Base-by-base conservation (phyloP, 345 rosid species). In the Linum tenue region DNA sequence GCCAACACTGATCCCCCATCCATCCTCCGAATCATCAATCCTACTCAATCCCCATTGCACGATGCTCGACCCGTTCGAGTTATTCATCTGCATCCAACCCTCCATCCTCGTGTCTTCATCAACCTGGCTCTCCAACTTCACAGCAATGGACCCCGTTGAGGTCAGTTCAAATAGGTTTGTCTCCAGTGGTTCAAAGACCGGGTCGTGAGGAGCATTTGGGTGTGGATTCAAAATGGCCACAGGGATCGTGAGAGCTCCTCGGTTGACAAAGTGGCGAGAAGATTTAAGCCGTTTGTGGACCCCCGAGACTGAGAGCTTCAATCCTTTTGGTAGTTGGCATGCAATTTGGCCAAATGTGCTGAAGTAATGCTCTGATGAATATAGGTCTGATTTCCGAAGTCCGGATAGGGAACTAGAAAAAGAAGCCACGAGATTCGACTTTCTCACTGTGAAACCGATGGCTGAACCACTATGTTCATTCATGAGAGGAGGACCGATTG, bases 41-140 rank as follows among this genome's bases (percentile, higher is more conserved):
- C 83, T 56, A 61, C 68, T 82, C 22, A 84, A 68, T 7, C 82
- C 87, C 96, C 96, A 92, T 44, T 80, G 78, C 2, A 89, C 11
- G 8, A 68, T 72, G 71, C 72, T 79, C 53, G 70, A 68, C 31
- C 31, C 31, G 67, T 77, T 74, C 1, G 81, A 74, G 31, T 76
- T 79, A 66, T 84, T 77, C 82, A 84, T 73, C 81, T 92, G 91
- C 63, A 88, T 62, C 98, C 98, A 90, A 69, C 87, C 87, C 3
- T 81, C 83, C 50, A 92, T 42, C 71, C 70, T 88, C 0, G 86
- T 79, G 44, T 41, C 64, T 74, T 84, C 96, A 37, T 85, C 89
- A 56, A 90, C 66, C 69, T 74, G 77, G 39, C 89, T 76, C 57
- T 88, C 96, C 74, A 90, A 69, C 82, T 75, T 82, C 75, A 92